Evolutionary conservation across 208 protist genomes (phyloP).

Genomic region (Leishmania mexicana): DNA sequence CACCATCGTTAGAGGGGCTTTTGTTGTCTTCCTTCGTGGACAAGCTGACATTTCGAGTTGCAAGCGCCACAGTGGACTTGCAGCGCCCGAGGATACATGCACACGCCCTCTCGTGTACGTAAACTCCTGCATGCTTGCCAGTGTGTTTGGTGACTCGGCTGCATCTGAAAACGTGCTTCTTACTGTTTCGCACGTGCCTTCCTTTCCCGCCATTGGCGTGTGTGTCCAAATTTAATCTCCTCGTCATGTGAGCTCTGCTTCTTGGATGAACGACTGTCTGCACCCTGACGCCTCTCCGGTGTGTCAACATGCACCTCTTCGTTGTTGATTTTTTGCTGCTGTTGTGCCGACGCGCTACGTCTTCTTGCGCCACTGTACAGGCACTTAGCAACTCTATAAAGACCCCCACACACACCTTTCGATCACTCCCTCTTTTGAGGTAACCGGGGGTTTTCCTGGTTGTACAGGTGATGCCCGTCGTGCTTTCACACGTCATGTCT

Average conservation of each 20-base stretch:
- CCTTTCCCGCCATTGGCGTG: neutral
- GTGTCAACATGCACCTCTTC: neutral
- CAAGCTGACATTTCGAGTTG: neutral
- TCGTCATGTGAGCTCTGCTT: neutral
- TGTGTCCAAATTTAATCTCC: neutral
- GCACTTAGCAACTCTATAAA: neutral
- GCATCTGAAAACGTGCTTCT: neutral
- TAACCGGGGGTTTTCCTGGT: neutral
- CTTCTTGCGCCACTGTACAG: neutral
- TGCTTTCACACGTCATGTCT: neutral
- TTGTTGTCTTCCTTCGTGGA: neutral
- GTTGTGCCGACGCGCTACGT: neutral
- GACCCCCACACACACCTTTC: neutral
- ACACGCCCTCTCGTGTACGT: neutral
- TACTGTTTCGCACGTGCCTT: neutral
- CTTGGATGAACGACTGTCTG: neutral
- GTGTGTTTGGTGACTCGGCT: neutral
- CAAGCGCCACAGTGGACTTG: neutral
- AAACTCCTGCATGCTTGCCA: neutral
- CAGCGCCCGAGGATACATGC: neutral
- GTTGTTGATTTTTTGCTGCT: neutral
- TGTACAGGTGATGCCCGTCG: neutral
- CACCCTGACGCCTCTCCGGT: neutral
- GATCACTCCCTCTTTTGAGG: neutral
- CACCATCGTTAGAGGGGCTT: neutral